Evolutionary conservation across 306 rosid genomes (phyloP).

Genomic region (Erythrophleum fordii): DNA sequence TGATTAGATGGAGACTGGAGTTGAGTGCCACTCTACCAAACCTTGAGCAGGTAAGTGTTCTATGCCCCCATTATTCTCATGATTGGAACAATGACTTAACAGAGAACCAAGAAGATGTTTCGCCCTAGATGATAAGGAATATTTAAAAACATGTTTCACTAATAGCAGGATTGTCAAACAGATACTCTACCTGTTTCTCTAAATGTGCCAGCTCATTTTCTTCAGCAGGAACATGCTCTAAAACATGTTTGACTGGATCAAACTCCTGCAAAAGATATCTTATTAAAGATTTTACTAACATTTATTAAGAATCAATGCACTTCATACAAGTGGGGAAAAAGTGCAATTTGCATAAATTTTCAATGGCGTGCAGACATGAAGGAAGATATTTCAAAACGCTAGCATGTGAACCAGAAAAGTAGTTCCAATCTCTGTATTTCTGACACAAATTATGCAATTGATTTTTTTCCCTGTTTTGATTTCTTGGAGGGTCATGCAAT

Average conservation of each 20-base stretch:
- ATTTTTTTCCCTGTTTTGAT: constrained; percentile 15
- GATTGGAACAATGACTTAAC: constrained; percentile 11
- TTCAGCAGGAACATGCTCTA: constrained; percentile 77
- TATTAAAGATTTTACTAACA: constrained; percentile 31
- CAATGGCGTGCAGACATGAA: constrained; percentile 27
- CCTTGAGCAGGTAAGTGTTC: neutral
- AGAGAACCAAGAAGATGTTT: constrained; percentile 8
- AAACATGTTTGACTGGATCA: constrained; percentile 82
- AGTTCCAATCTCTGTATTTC: constrained; percentile 29
- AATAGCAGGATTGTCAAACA: constrained; percentile 30
- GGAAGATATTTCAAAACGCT: constrained; percentile 21
- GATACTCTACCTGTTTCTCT: constrained; percentile 80
- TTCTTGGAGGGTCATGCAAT: neutral
- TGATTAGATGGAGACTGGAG: neutral
- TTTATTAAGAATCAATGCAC: constrained; percentile 27
- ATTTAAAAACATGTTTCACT: constrained; percentile 16
- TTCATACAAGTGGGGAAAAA: constrained; percentile 17
- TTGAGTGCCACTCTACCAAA: neutral
- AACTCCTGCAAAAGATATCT: constrained; percentile 70
- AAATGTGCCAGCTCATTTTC: constrained; percentile 74
- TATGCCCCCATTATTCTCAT: neutral
- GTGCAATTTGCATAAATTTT: constrained; percentile 3
- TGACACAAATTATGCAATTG: neutral
- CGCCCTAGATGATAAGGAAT: constrained; percentile 17
- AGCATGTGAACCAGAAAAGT: constrained; percentile 27